Percentiles rank a stretch among this genome's conserved stretches.
These are phyloP conservation scores for Colletotrichum abscissum DNA, from an alignment of 2,329 filamentous ascomycete genomes.

Conservation along the genomic window DNA sequence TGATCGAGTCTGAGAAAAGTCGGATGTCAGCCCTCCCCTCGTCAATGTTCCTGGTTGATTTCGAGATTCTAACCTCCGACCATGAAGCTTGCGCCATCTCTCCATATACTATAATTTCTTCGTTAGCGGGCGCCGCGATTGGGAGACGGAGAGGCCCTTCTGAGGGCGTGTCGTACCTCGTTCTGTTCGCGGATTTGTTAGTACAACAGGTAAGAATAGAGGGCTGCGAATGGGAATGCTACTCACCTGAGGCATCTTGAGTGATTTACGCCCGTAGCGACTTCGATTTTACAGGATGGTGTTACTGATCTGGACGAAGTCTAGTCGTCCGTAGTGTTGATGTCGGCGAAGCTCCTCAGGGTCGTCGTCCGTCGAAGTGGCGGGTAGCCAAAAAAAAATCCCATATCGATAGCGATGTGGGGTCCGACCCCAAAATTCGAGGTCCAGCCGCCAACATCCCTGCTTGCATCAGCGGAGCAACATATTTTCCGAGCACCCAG, in stretches of 20 bases:
- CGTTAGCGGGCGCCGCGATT: not conserved
- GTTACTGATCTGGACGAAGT: not conserved
- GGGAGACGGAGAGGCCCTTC: not conserved
- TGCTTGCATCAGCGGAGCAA: not conserved
- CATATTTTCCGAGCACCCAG: conserved; percentile 3
- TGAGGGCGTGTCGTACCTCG: not conserved
- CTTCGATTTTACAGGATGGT: not conserved
- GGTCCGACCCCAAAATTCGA: conserved; percentile 6
- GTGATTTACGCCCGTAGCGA: conserved; percentile 17
- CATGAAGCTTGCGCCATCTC: conserved; percentile 69
- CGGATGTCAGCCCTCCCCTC: not conserved
- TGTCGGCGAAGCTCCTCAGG: not conserved
- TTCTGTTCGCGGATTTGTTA: not conserved
- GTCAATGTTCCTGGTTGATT: not conserved
- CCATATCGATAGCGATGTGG: conserved; percentile 22
- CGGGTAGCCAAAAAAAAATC: conserved; percentile 31
- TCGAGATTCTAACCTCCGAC: conserved; percentile 46
- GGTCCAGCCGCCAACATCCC: not conserved
- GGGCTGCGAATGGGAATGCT: no score
- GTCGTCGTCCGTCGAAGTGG: conserved; percentile 18
- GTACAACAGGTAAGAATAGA: not conserved
- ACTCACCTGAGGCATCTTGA: conserved; percentile 34
- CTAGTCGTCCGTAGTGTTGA: not conserved
- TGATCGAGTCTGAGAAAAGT: conserved; percentile 67
- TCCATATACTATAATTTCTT: conserved; percentile 70